These are phyloP conservation scores for Staphylotrichum tortipilum DNA, from an alignment of 495 filamentous ascomycete genomes.

Conservation along the genomic window DNA sequence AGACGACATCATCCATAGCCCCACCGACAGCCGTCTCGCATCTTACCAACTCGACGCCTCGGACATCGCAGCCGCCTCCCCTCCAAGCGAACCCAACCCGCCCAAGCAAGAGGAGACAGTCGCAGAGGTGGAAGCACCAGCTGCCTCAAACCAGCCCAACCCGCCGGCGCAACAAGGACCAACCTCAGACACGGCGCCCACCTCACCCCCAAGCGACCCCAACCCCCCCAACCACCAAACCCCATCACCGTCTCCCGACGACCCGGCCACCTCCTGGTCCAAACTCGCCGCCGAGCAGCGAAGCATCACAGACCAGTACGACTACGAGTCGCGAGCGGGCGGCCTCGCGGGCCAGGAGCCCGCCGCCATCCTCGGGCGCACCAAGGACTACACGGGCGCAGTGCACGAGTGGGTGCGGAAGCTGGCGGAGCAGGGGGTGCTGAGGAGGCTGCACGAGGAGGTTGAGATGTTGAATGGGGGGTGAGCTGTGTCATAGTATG, in stretches of 20 bases:
- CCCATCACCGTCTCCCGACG: too few relatives aligned
- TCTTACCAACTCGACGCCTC: slow-evolving; percentile 17
- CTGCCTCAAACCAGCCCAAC: too few relatives aligned
- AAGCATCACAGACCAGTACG: slow-evolving; percentile 19
- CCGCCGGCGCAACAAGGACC: too few relatives aligned
- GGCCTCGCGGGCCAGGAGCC: slow-evolving; percentile 5
- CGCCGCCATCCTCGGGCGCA: slow-evolving; percentile 24
- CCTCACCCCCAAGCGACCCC: too few relatives aligned
- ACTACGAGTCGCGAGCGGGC: slow-evolving; percentile 11
- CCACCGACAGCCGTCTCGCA: slow-evolving; percentile 13
- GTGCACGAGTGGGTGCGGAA: slow-evolving; percentile 37
- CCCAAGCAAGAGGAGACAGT: too few relatives aligned
- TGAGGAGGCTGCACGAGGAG: slow-evolving; percentile 26
- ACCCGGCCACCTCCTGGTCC: neutral
- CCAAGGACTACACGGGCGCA: slow-evolving; percentile 33
- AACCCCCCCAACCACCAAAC: neutral
- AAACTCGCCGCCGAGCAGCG: slow-evolving; percentile 19
- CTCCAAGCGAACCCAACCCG: too few relatives aligned
- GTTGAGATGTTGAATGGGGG: neutral
- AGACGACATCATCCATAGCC: neutral
- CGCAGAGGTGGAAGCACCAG: too few relatives aligned
- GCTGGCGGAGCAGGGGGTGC: slow-evolving; percentile 33
- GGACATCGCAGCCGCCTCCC: slow-evolving; percentile 9
- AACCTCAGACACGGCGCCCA: too few relatives aligned
- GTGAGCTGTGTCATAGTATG: too few relatives aligned